Evolutionary conservation across 768 basidiomycete genomes (phyloP).

Genomic region (Mycena latifolia): DNA sequence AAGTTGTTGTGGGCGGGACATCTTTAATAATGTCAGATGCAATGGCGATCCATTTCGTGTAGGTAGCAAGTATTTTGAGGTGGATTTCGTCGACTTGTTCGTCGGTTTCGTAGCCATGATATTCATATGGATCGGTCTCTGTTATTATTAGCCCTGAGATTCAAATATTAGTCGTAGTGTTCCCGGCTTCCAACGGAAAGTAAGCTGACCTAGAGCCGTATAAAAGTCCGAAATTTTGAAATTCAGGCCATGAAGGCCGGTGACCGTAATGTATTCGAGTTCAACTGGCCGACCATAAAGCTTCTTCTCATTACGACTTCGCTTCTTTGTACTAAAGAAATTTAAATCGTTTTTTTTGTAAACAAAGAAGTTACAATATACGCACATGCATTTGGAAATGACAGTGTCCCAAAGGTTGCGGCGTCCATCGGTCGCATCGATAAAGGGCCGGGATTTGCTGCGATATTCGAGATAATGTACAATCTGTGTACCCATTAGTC

Average conservation of each 20-base stretch:
- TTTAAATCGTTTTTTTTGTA: too few relatives aligned
- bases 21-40: not conserved
- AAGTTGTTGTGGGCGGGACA: not conserved
- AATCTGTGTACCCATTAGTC: not conserved
- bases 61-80: slow-evolving; percentile 5
- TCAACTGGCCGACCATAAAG: not conserved
- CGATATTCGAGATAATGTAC: not conserved
- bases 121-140: not conserved
- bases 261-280: not conserved
- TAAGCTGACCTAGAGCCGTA: not conserved
- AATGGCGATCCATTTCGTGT: not conserved
- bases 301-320: not conserved
- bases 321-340: not conserved
- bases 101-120: not conserved
- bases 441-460: not conserved
- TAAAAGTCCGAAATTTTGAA: not conserved
- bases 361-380: too few relatives aligned
- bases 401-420: not conserved
- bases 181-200: not conserved
- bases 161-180: not conserved
- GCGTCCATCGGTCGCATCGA: not conserved
- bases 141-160: not conserved
- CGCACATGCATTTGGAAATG: not conserved
- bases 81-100: not conserved
- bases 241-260: not conserved